Conservation (phyloP, 345 rosid species). For the Pistacia integerrima region DNA sequence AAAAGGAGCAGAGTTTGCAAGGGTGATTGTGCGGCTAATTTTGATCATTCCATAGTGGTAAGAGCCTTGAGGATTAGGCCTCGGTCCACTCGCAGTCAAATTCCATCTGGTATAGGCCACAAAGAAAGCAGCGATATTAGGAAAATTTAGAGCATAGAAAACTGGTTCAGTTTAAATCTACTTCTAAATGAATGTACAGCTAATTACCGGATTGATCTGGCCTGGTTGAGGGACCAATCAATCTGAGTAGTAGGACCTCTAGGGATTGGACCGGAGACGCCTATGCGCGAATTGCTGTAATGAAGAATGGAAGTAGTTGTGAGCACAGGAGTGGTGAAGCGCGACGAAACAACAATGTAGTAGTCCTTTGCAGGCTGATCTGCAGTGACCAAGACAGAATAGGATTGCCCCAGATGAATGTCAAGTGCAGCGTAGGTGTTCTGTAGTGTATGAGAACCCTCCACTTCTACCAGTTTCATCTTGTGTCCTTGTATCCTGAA, state of each 20-base stretch:
- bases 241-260: constrained; percentile 66
- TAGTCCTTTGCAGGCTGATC: constrained; percentile 77
- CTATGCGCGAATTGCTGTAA: constrained; percentile 68
- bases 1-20: constrained; percentile 72
- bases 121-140: neutral
- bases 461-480: constrained; percentile 85
- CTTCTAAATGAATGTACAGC: neutral
- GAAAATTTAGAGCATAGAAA: neutral
- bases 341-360: constrained; percentile 71
- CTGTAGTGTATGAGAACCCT: constrained; percentile 91
- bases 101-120: constrained; percentile 54
- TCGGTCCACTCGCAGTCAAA: constrained; percentile 91
- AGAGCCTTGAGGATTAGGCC: constrained; percentile 98
- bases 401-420: constrained; percentile 88
- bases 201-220: constrained; percentile 73
- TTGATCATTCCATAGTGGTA: constrained; percentile 92
- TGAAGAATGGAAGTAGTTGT: constrained; percentile 83
- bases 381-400: constrained; percentile 84
- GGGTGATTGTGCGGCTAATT: constrained; percentile 64
- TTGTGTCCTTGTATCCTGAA: constrained; percentile 87
- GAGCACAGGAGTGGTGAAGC: constrained; percentile 69
- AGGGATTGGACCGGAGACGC: constrained; percentile 82
- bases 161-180: too few species aligned
- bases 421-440: constrained; percentile 67
- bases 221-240: constrained; percentile 77